Evolutionary conservation across 345 rosid genomes (phyloP), one percentile per base, ranked within the genome.

Genomic region (Citrus sp.): DNA sequence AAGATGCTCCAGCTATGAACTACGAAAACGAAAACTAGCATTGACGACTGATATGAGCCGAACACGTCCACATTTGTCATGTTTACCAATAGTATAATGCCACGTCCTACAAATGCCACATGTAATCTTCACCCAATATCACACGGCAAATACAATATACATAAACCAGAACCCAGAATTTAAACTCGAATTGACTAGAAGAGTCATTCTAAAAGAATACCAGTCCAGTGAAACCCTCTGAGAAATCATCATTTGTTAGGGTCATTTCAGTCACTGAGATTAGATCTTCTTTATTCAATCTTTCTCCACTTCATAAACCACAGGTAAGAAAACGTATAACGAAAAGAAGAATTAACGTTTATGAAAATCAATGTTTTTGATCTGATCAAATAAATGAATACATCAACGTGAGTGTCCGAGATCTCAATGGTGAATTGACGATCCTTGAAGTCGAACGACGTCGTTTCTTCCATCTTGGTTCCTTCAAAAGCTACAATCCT

Each of bases 51-150:
- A 18, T 18, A 5, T 12, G 14, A 34, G 78, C 12, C 38, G 62
- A 63, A 73, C 80, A 68, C 84, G 84, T 76, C 80, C 46, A 46
- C 49, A 60, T 12, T 34, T 40, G 28, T 55, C n/a, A 70, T 8
- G 10, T 4, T 9, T 10, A 13, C 87, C 75, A 84, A 67, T 79
- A 38, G 22, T 0, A 19, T 27, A 9, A 12, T 21, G 82, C 82
- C 87, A 84, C 76, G 58, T 65, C 28, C n/a, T 2, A 1, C 3
- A 8, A n/a, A 1, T 2, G 34, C 80, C 82, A 72, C 72, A 75
- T 71, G 79, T 51, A n/a, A 28, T 27, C 19, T 9, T 46, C 37
- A 2, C 10, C 56, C 24, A 21, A 5, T 5, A 21, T 34, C 24
- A 5, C 70, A 30, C 4, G 25, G 38, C 78, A 61, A 27, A 42